Evolutionary conservation across 139 green algal species (phyloP), one percentile per base, ranked within the genome.

Genomic region (Picochlorum sp.): DNA sequence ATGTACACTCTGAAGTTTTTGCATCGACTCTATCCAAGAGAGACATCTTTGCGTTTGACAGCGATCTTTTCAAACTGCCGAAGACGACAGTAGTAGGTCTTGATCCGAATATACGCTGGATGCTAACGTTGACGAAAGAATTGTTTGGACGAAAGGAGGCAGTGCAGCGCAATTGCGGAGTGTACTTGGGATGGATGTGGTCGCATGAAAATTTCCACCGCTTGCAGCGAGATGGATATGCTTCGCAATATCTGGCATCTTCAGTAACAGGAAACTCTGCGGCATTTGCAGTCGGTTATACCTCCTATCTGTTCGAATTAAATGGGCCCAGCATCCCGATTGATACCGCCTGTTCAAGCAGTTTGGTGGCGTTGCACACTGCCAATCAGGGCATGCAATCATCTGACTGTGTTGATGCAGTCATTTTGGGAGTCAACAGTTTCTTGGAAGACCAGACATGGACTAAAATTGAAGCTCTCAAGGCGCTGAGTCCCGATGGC

Each of bases 71-170:
- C 59, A 68, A 76, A 4, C 55, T 95, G 4, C 51, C 50, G 5
- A 28, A 21, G 1, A 37, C 47, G 1, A 86, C 95, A 63, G 79
- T 78, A 1, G 38, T 60, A 1, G 45, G 77, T 5, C 78, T 94
- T 72, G 87, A 94, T 62, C 86, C 86, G 0, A 81, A 91, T 64
- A 69, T 78, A 24, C 80, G 87, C 34, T 47, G 90, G 56, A 77
- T 91, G 49, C 67, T 92, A 55, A 59, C 86, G 65, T 57, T 82
- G 21, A 83, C 85, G 16, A 41, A 82, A 18, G 31, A 31, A 6
- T 65, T 69, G 15, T 66, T 69, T 24, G 83, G 66, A 52, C 30
- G 57, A 49, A 2, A 26, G 6, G 56, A 56, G 2, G 11, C 21
- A n/a, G 28, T 37, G 21, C 45, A 11, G 24, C 14, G 21, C 20